These are phyloP conservation scores for Fusarium clavum DNA, from an alignment of 2,329 filamentous ascomycete species.

Conservation along the genomic window DNA sequence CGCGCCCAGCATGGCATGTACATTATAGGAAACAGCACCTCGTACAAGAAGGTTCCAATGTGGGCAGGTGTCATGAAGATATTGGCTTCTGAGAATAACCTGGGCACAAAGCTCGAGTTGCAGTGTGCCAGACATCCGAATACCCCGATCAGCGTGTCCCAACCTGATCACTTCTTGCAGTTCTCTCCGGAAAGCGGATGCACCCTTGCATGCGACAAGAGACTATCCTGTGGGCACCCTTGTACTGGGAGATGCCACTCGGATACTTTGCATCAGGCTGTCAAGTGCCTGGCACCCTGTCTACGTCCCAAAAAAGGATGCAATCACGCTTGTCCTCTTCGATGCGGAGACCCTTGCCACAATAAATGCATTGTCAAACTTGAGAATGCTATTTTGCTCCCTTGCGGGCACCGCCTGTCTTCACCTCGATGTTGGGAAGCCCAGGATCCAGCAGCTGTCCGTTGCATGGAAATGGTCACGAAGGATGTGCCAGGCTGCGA, in stretches of 20 bases:
- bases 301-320: not conserved
- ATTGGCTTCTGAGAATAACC: not conserved
- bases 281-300: not conserved
- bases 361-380: not conserved
- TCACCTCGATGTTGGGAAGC: constrained; percentile 1
- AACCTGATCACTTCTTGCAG: constrained; percentile 3
- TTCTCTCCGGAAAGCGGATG: constrained; percentile 2
- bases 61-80: not conserved
- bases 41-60: constrained; percentile 1
- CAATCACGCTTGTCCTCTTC: not conserved
- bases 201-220: not conserved
- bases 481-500: not conserved
- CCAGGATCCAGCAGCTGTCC: not conserved
- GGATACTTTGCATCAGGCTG: not conserved
- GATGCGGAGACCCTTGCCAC: not conserved
- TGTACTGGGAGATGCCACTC: not conserved
- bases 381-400: not conserved
- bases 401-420: not conserved
- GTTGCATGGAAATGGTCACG: not conserved
- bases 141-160: not conserved
- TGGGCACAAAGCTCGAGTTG: not conserved
- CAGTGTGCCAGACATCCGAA: constrained; percentile 1
- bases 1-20: constrained; percentile 2
- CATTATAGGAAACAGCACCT: not conserved
- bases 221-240: not conserved